Conservation (phyloP, 345 rosid genomes). For the Anastatica hierochuntica region DNA sequence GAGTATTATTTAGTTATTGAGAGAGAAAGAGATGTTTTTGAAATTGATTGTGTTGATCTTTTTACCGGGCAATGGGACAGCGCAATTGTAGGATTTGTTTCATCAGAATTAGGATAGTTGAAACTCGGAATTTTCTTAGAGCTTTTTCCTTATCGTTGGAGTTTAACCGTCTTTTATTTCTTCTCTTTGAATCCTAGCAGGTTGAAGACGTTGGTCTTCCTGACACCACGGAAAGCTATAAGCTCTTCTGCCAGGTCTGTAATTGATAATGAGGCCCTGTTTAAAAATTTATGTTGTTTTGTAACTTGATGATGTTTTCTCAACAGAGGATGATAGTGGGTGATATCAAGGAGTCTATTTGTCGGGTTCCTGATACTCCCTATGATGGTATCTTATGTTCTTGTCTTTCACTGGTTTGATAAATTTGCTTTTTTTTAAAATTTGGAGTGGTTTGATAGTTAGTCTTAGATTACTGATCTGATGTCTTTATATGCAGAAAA, state of each 20-base stretch:
- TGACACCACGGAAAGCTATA: conserved; percentile 88
- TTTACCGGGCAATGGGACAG: not conserved
- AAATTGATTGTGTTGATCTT: not conserved
- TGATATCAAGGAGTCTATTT: conserved; percentile 94
- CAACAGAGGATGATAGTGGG: conserved; percentile 84
- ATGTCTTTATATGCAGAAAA: conserved; percentile 41
- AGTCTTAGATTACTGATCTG: conserved; percentile 11
- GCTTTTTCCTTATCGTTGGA: not conserved
- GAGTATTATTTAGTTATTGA: not conserved
- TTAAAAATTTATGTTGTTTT: not conserved
- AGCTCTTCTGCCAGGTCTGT: conserved; percentile 76
- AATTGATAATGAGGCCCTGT: conserved; percentile 10
- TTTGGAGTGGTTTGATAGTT: not conserved
- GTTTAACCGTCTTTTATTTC: conserved; percentile 6
- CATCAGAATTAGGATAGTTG: conserved; percentile 3
- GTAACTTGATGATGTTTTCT: conserved; percentile 20
- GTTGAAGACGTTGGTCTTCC: conserved; percentile 70
- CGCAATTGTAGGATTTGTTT: not conserved
- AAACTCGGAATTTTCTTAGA: not conserved
- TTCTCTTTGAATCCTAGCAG: conserved; percentile 29
- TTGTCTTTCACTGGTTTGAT: conserved; percentile 5
- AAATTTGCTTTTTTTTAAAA: not conserved
- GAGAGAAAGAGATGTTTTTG: not conserved
- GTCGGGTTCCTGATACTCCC: conserved; percentile 95
- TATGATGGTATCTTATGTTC: conserved; percentile 58